Conservation (phyloP, 2,329 filamentous ascomycete species). For the Cytospora paraplurivora region DNA sequence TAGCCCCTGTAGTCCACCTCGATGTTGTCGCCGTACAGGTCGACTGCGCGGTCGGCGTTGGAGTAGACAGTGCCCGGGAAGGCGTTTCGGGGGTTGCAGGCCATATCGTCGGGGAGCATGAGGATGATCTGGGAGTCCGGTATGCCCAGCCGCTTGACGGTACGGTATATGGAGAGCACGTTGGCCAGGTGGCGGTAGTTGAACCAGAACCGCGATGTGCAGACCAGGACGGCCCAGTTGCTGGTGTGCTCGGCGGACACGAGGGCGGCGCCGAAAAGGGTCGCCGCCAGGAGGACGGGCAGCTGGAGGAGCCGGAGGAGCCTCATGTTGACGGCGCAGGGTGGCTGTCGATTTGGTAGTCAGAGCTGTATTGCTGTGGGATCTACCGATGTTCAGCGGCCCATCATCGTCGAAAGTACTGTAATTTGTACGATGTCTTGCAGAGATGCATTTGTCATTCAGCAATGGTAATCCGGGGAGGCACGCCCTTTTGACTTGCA, state of each 20-base stretch:
- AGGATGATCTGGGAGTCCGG: conserved; percentile 99
- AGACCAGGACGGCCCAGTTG: conserved; percentile 99
- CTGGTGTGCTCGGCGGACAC: conserved; percentile 80
- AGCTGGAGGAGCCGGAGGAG: conserved; percentile 47
- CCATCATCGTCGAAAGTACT: neutral
- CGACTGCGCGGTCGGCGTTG: conserved; percentile 92
- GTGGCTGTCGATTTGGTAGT: too few relatives aligned
- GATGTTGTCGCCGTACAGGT: conserved; percentile 97
- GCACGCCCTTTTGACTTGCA: neutral
- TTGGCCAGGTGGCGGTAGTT: conserved; percentile 99
- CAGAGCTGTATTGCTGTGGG: too few relatives aligned
- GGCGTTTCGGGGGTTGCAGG: conserved; percentile 96
- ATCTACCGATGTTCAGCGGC: neutral
- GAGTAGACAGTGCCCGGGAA: conserved; percentile 98
- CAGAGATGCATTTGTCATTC: neutral
- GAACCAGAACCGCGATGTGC: conserved; percentile 99
- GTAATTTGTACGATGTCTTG: neutral
- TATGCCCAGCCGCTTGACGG: conserved; percentile 95
- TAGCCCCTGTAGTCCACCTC: conserved; percentile 98
- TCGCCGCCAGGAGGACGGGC: conserved; percentile 50
- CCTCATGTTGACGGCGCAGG: conserved; percentile 48
- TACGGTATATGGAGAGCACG: conserved; percentile 94
- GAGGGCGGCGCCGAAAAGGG: conserved; percentile 49
- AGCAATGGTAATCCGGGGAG: neutral
- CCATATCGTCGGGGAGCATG: conserved; percentile 99